phyloP scores from a whole-genome alignment of 805 yeast genomes.

The Kluyveromyces wickerhamii region DNA sequence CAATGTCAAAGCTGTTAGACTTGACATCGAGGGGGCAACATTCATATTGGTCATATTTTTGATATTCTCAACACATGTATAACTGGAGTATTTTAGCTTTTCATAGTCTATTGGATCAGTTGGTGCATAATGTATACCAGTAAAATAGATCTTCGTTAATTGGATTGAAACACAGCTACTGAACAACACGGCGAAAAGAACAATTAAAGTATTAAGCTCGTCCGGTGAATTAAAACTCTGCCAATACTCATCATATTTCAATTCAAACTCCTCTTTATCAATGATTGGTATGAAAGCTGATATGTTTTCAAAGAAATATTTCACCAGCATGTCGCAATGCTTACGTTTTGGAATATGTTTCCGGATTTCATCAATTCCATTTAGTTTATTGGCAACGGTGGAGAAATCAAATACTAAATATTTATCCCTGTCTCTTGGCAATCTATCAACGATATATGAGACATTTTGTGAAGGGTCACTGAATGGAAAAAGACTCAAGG shows the following conservation, averaged over 20 bases:
- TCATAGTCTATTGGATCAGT: conserved; percentile 2
- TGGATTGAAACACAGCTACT: conserved; percentile 1
- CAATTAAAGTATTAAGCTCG: conserved; percentile 1
- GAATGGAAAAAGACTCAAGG: conserved; percentile 1
- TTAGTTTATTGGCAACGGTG: background rate
- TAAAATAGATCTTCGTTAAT: background rate
- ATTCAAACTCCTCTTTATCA: conserved; percentile 2
- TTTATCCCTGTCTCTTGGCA: conserved; percentile 1
- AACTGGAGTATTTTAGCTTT: conserved; percentile 1
- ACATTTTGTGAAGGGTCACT: conserved; percentile 1
- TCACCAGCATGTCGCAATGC: background rate
- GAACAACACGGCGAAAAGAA: background rate
- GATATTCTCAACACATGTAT: conserved; percentile 2
- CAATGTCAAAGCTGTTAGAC: background rate
- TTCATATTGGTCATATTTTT: background rate
- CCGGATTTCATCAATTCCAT: background rate
- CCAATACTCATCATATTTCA: conserved; percentile 1
- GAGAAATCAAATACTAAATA: conserved; percentile 1
- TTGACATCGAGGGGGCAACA: conserved; percentile 3
- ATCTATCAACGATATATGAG: conserved; percentile 4
- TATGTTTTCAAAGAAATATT: conserved; percentile 1
- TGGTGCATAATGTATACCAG: background rate
- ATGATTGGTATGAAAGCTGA: conserved; percentile 1
- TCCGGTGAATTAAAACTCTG: background rate
- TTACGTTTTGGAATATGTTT: background rate